Evolutionary conservation across 75 land plant genomes (phyloP), one percentile per base, ranked within the genome.

Genomic region (Selaginella tamariscina): DNA sequence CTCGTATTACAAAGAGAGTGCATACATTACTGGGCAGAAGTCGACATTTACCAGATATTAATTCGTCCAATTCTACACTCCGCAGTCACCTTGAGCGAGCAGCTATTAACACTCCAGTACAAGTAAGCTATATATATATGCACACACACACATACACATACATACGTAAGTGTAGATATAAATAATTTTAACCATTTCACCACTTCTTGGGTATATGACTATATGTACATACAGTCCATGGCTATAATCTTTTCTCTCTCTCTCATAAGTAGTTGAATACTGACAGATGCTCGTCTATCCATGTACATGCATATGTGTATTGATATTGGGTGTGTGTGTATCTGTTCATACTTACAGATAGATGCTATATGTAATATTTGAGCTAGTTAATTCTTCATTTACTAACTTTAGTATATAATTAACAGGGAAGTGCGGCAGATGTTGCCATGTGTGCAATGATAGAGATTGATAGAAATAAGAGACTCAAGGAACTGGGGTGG

Each of bases 391-490:
- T n/a, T n/a, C n/a, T n/a, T n/a, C n/a, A n/a, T n/a, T n/a, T n/a
- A n/a, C n/a, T n/a, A n/a, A n/a, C n/a, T n/a, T n/a, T n/a, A n/a
- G n/a, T n/a, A n/a, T n/a, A n/a, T n/a, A n/a, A n/a, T n/a, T 33
- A 23, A 44, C 80, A 93, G 96, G 98, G 98, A 64, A 93, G 98
- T 80, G 98, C 98, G 65, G 98, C 98, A 59, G 98, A 93, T 82
- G 91, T 93, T 74, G 98, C 98, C 5, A 93, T 93, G 98, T 91
- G 96, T 74, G 98, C 98, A 5, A 93, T 93, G 96, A 75, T 93
- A 27, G 86, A 93, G 71, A 89, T 93, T 30, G 71, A 79, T 27
- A 76, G 72, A 24, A 89, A 85, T 75, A 33, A 44, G 26, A 78
- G 70, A 8, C 73, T 93, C 29, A 83, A 82, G 69, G 82, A 87